Base-by-base conservation (phyloP, 192 early-diverging fungal genomes). In the Backusella tarrabulga region DNA sequence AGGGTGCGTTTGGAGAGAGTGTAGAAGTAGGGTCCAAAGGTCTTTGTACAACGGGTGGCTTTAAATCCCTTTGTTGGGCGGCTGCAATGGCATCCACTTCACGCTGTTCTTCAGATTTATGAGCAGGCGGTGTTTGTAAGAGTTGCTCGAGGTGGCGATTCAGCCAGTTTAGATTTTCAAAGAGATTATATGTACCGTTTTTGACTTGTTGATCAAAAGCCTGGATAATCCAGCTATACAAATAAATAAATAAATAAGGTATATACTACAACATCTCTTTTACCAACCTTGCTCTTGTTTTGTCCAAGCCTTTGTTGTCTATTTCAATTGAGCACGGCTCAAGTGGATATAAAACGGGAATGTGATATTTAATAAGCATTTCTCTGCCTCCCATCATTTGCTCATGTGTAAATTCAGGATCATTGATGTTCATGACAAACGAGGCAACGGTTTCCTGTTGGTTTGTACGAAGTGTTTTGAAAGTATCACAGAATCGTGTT, bases 271-370 rank as follows among this genome's bases (percentile, higher is more conserved):
- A 0, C 6, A n/a, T 54, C 1, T 54, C 17, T n/a, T 17, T 7
- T 54, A 7, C 17, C 17, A 54, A 70, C 68, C 35, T 40, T 70
- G 68, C 68, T 50, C 71, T 44, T 29, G 71, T 72, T n/a, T 72
- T 72, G 41, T 72, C 71, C 17, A 72, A 50, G 5, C 21, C 35
- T 2, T 32, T 70, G 46, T 74, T 73, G 23, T 41, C 71, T 23
- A 81, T 74, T 56, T 74, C 73, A 50, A 87, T 80, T 34, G 75
- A 69, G 50, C 86, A 85, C 7, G 84, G 82, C 8, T 84, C 80
- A 36, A 87, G 42, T 34, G 86, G 86, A 67, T 83, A 87, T 3
- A 69, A 14, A 8, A 12, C 44, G 2, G 86, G 86, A 19, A 87
- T 52, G 21, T 34, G 26, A 34, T 75, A 75, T 34, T 75, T 67